Conservation (phyloP, 257 asterid species). For the Petunia secreta region DNA sequence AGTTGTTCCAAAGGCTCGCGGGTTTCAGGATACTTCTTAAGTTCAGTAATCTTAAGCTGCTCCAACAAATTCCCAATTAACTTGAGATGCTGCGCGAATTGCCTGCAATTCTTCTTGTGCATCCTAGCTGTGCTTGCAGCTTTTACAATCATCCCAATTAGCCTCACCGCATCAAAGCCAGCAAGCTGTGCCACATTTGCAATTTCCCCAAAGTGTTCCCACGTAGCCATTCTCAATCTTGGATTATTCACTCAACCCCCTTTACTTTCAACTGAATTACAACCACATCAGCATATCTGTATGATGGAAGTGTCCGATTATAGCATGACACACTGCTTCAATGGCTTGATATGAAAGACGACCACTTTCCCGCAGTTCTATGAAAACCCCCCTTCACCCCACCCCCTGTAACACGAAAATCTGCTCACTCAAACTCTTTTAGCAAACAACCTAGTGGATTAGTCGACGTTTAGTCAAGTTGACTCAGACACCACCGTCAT, state of each 20-base stretch:
- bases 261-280: not conserved
- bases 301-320: too few relatives aligned
- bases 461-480: not conserved
- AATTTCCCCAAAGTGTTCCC: constrained; percentile 66
- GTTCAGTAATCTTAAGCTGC: constrained; percentile 73
- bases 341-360: too few relatives aligned
- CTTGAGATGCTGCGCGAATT: constrained; percentile 69
- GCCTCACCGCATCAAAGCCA: constrained; percentile 58
- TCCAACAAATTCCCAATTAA: constrained; percentile 78
- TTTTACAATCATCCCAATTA: constrained; percentile 58
- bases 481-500: not conserved
- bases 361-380: too few relatives aligned
- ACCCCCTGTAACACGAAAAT: too few relatives aligned
- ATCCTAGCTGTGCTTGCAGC: constrained; percentile 69
- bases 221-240: constrained; percentile 47
- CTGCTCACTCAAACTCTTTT: too few relatives aligned
- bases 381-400: too few relatives aligned
- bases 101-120: constrained; percentile 73
- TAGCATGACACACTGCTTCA: not conserved
- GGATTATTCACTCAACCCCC: constrained; percentile 1
- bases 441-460: not conserved
- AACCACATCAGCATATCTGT: not conserved
- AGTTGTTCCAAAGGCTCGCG: constrained; percentile 83
- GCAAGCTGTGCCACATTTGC: constrained; percentile 57
- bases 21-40: constrained; percentile 63